Percentiles rank a stretch among this genome's conserved stretches.
Evolutionary conservation across 2,329 filamentous ascomycete genomes (phyloP).

Genomic region (Diaporthe caulivora): DNA sequence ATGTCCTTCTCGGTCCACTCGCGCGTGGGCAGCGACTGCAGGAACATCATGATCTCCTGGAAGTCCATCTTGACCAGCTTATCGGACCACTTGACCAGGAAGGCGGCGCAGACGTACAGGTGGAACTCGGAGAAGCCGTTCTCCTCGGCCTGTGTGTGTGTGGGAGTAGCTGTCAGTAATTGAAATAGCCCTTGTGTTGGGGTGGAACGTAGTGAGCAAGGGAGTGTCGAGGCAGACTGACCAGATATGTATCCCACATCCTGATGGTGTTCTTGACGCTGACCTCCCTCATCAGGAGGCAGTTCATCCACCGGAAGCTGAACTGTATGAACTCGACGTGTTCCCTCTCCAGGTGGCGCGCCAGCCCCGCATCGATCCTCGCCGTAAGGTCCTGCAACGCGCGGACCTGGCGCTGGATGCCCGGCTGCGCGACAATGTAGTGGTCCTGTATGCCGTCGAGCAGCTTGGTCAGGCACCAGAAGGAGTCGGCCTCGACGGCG

Average conservation of each 20-base stretch:
- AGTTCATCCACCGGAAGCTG: conserved; percentile 99
- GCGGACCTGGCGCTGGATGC: conserved; percentile 93
- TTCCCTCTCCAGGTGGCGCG: conserved; percentile 90
- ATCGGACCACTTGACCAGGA: conserved; percentile 98
- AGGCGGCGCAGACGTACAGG: conserved; percentile 97
- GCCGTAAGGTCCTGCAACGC: conserved; percentile 90
- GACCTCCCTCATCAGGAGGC: conserved; percentile 96
- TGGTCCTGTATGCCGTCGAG: conserved; percentile 99
- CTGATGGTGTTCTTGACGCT: conserved; percentile 96
- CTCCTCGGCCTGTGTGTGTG: conserved; percentile 82
- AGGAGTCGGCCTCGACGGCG: conserved; percentile 96
- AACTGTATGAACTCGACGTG: conserved; percentile 99
- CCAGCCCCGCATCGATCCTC: conserved; percentile 85
- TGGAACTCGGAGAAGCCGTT: conserved; percentile 99
- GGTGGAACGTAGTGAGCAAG: background rate
- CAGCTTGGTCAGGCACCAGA: conserved; percentile 98
- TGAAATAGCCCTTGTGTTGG: background rate
- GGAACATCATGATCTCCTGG: conserved; percentile 98
- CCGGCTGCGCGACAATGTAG: conserved; percentile 97
- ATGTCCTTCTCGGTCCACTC: conserved; percentile 99
- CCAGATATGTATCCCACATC: conserved; percentile 99
- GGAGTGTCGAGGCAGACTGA: conserved; percentile 64
- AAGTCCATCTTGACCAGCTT: conserved; percentile 98
- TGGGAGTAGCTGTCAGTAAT: background rate
- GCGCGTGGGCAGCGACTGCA: conserved; percentile 92